Conservation (phyloP, 805 yeast species). For the Candida maltosa region DNA sequence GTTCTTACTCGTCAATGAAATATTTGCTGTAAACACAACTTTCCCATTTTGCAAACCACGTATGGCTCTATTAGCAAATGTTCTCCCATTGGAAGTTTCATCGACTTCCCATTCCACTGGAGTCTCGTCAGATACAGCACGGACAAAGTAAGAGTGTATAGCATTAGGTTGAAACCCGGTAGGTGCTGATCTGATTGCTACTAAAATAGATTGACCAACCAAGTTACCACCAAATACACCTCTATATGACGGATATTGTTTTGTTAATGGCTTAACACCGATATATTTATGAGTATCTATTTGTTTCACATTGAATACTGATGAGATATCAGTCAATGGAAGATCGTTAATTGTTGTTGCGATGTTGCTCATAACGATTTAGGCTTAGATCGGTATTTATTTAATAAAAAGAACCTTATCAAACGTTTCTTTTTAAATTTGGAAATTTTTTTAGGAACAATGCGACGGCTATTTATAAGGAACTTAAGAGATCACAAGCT, state of each 20-base stretch:
- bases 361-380: too few species aligned
- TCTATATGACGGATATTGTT: slow-evolving; percentile 27
- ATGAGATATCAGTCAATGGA: too few species aligned
- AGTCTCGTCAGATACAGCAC: slow-evolving; percentile 13
- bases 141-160: slow-evolving; percentile 29
- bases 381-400: too few species aligned
- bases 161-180: slow-evolving; percentile 32
- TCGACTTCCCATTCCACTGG: slow-evolving; percentile 30
- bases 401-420: too few species aligned
- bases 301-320: slow-evolving; percentile 15
- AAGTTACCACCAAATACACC: slow-evolving; percentile 42
- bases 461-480: too few species aligned
- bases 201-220: slow-evolving; percentile 37
- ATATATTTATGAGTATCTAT: slow-evolving; percentile 13
- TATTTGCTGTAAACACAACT: slow-evolving; percentile 22
- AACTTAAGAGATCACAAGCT: too few species aligned
- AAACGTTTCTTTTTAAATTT: too few species aligned
- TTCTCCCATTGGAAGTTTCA: slow-evolving; percentile 30
- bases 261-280: slow-evolving; percentile 24
- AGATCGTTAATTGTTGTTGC: too few species aligned
- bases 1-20: slow-evolving; percentile 32
- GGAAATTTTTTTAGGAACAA: too few species aligned
- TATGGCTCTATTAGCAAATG: slow-evolving; percentile 30
- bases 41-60: slow-evolving; percentile 24
- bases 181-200: slow-evolving; percentile 31